Evolutionary conservation across 257 asterid species (phyloP), one percentile per base, ranked within the genome.

Genomic region (Fraxinus pennsylvanica): DNA sequence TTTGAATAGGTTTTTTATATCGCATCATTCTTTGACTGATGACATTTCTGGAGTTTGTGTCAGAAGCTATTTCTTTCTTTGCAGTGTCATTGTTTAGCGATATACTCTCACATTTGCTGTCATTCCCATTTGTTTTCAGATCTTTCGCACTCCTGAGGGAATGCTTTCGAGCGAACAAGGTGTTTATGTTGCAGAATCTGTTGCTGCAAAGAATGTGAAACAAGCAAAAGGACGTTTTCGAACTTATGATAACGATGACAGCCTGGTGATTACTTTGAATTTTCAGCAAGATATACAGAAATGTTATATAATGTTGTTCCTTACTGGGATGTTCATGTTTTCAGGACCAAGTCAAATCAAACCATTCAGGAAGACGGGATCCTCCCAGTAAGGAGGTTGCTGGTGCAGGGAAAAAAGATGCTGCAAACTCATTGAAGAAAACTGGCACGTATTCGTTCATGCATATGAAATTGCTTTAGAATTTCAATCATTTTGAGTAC

Each of bases 211-310:
- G 85, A 93, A 93, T 82, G 88, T 90, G 85, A 91, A 85, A 78
- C 98, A 89, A 84, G 97, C 98, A 29, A 95, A 95, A 88, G 98
- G 96, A n/a, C 97, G 97, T 74, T 90, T 91, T 82, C 90, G 90
- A 72, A 81, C 76, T 59, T 94, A 91, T 78, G 97, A 91, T 79
- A 82, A 83, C 41, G 83, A 80, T 81, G 92, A 89, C 66, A 81
- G 75, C 81, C 61, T 78, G 91, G 96, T 90, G 80, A 80, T 75
- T 38, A 54, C 73, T 74, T 80, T 67, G 59, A 75, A 65, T 66
- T 83, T 68, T 81, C 74, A 76, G n/a, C 70, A 59, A 59, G 63
- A 38, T 82, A 80, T 36, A 19, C 75, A 47, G 71, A 68, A 70
- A 29, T 59, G 61, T 68, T 22, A 1, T 59, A 39, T 63, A 17